Base-by-base conservation (phyloP, 768 basidiomycete genomes). In the Holtermannia corniformis region DNA sequence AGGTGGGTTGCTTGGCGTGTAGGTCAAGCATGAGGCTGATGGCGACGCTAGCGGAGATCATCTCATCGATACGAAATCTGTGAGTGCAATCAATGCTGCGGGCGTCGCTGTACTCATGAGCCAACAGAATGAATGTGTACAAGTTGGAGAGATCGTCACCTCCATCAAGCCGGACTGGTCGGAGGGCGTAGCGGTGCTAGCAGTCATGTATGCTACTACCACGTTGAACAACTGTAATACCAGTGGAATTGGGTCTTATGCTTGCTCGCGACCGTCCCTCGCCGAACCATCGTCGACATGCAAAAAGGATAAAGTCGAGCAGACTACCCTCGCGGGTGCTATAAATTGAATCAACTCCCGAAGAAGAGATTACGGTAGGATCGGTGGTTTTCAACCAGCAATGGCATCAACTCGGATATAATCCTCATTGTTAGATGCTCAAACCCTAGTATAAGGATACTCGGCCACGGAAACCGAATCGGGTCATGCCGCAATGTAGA, bases 1-100 rank as follows among this genome's bases (percentile, higher is more conserved):
- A 44, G 79, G 87, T 86, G 65, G 62, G 85, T 75, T 11, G 5
- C 27, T n/a, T 20, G 24, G 11, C 19, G n/a, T 41, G 5, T 14
- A 28, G 32, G 19, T 37, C 14, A 37, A 16, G 47, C n/a, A n/a
- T n/a, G 10, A 37, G 16, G 32, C 32, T 37, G 32, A 37, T 16
- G 32, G 7, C 16, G n/a, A n/a, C 16, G 7, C 10, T 37, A 37
- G 32, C 32, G 7, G 32, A 37, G 32, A 37, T 37, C 32, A 37
- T 37, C 32, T 37, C 32, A 37, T 37, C 32, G 7, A 37, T 37
- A 37, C 32, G 32, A 37, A 37, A 37, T 7, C 32, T 37, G 32
- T 37, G 32, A 37, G 32, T 37, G 7, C 32, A n/a, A n/a, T n/a
- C n/a, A n/a, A n/a, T 37, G 32, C 32, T 37, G 32, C 16, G 32